phyloP scores from a whole-genome alignment of 2,329 filamentous ascomycete genomes.

The Huntiella decipiens region DNA sequence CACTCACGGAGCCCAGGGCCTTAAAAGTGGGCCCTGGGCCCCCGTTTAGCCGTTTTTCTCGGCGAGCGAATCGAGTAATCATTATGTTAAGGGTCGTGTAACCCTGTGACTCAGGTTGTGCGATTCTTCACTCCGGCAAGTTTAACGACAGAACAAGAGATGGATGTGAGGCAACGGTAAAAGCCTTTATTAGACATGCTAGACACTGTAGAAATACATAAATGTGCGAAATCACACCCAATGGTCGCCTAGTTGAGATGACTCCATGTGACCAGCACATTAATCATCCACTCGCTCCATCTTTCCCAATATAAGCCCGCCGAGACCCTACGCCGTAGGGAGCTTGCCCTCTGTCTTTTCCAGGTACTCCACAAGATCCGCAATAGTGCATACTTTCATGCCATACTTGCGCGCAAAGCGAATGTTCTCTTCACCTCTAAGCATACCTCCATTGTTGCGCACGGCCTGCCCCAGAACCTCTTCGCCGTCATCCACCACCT shows the following conservation, averaged over 20 bases:
- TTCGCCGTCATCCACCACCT: conserved; percentile 74
- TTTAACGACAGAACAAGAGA: no score
- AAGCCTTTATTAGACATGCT: no score
- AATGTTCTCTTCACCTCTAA: conserved; percentile 74
- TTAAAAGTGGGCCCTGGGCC: no score
- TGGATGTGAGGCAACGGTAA: no score
- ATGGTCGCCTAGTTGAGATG: no score
- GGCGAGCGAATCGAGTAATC: background rate
- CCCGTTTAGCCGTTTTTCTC: background rate
- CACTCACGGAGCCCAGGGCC: background rate
- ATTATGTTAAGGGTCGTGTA: conserved; percentile 4
- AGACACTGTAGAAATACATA: no score
- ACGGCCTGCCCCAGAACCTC: conserved; percentile 49
- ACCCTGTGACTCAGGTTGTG: conserved; percentile 9
- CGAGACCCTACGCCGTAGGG: conserved; percentile 19
- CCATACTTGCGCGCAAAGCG: conserved; percentile 76
- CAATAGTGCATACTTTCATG: conserved; percentile 87
- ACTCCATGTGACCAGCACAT: no score
- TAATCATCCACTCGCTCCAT: no score
- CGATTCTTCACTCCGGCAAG: no score
- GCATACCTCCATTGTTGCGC: conserved; percentile 59
- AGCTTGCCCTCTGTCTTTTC: conserved; percentile 54
- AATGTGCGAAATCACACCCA: no score
- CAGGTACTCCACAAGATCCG: conserved; percentile 64
- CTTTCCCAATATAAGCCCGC: no score